Evolutionary conservation across 2,329 filamentous ascomycete species (phyloP).

Genomic region (Colletotrichum tofieldiae): DNA sequence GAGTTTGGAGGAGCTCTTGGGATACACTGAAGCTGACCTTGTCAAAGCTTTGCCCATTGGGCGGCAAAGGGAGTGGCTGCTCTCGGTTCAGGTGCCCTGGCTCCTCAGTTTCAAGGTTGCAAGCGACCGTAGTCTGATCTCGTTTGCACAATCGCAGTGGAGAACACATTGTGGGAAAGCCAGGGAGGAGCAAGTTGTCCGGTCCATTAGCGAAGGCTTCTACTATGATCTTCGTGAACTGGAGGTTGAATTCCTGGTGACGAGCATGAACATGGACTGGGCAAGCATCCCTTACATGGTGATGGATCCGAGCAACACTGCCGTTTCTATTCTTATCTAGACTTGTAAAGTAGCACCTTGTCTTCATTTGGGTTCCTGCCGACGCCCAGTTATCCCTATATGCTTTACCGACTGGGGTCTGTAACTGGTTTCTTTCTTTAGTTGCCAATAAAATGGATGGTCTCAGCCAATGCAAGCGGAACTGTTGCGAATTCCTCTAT

Average conservation of each 20-base stretch:
- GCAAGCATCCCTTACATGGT: constrained; percentile 56
- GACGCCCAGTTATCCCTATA: too few species aligned
- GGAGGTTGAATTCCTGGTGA: constrained; percentile 50
- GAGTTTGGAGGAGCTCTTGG: constrained; percentile 44
- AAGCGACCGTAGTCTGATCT: constrained; percentile 57
- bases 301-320: constrained; percentile 55
- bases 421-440: too few species aligned
- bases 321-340: constrained; percentile 52
- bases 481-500: too few species aligned
- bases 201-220: constrained; percentile 48
- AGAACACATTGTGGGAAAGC: constrained; percentile 48
- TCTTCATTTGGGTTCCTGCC: too few species aligned
- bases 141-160: constrained; percentile 58
- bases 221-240: constrained; percentile 50
- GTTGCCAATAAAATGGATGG: too few species aligned
- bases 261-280: constrained; percentile 52
- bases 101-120: constrained; percentile 61
- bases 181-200: constrained; percentile 44
- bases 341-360: not conserved
- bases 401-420: too few species aligned
- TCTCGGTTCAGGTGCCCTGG: constrained; percentile 61
- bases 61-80: constrained; percentile 60
- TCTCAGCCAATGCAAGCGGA: not conserved
- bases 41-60: constrained; percentile 59
- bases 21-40: constrained; percentile 53